Conservation (phyloP, 805 yeast genomes). For the Candida silvicultrix region DNA sequence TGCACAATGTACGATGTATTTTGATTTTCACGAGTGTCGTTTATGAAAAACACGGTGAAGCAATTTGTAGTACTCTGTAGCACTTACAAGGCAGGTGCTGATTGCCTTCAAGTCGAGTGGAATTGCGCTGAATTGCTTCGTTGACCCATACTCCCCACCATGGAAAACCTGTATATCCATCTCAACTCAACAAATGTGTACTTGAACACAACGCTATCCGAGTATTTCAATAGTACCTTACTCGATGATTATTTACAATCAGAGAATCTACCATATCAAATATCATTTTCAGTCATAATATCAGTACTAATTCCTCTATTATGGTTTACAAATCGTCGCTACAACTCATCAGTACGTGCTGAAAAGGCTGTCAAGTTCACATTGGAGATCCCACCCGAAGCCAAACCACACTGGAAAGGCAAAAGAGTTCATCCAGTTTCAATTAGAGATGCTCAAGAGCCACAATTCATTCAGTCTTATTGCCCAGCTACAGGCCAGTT, state of each 20-base stretch:
- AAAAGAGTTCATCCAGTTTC: conserved; percentile 63
- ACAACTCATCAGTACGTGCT: conserved; percentile 1
- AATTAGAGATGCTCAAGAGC: conserved; percentile 53
- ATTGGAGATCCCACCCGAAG: conserved; percentile 64
- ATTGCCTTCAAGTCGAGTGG: not conserved
- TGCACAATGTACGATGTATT: not conserved
- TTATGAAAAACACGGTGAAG: not conserved
- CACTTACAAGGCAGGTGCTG: too few species aligned
- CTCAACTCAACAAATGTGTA: not conserved
- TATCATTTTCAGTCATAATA: conserved; percentile 14
- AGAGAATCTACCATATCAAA: conserved; percentile 7
- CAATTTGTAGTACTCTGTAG: too few species aligned
- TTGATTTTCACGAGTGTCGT: not conserved
- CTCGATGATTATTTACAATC: conserved; percentile 12
- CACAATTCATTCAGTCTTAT: conserved; percentile 67
- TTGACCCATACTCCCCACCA: not conserved
- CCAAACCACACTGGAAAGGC: conserved; percentile 90
- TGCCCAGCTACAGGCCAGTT: conserved; percentile 97
- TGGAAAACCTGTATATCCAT: not conserved
- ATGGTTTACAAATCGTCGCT: conserved; percentile 11
- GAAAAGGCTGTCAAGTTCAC: conserved; percentile 37
- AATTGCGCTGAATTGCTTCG: not conserved
- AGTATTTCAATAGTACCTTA: conserved; percentile 13
- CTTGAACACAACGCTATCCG: conserved; percentile 18
- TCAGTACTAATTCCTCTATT: conserved; percentile 8